phyloP scores from a whole-genome alignment of 257 asterid species.

The Orobanche coerulescens region DNA sequence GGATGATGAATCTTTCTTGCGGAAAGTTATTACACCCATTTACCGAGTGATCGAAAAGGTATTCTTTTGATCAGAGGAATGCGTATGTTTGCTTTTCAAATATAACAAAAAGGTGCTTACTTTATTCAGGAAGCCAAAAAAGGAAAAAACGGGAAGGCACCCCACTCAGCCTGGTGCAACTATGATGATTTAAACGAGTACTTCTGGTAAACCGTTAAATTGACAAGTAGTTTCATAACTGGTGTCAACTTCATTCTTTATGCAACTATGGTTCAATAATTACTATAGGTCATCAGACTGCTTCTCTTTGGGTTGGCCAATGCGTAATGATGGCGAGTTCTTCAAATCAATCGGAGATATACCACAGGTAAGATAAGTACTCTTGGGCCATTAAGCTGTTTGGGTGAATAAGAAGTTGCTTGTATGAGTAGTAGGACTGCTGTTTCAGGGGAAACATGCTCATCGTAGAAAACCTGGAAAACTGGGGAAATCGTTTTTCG shows the following conservation, averaged over 20 bases:
- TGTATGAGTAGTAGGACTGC: conserved; percentile 21
- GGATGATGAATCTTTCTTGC: conserved; percentile 71
- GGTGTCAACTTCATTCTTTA: conserved; percentile 14
- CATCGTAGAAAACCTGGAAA: conserved; percentile 32
- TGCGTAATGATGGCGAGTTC: conserved; percentile 71
- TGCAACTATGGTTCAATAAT: conserved; percentile 19
- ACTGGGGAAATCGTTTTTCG: conserved; percentile 64
- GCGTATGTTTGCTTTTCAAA: conserved; percentile 8
- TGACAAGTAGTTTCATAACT: conserved; percentile 10
- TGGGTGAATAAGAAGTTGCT: conserved; percentile 12
- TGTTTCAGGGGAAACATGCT: conserved; percentile 52
- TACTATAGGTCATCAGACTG: conserved; percentile 60
- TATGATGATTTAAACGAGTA: conserved; percentile 75
- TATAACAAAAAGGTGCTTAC: conserved; percentile 16
- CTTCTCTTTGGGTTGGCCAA: conserved; percentile 90
- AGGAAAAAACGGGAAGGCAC: conserved; percentile 58
- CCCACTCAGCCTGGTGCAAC: conserved; percentile 79
- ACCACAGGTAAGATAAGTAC: conserved; percentile 33
- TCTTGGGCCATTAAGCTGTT: neutral
- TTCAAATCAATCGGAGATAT: conserved; percentile 46
- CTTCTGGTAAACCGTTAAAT: conserved; percentile 49
- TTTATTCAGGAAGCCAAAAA: conserved; percentile 54
- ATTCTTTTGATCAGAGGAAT: conserved; percentile 18
- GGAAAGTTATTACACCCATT: conserved; percentile 68
- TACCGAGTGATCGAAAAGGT: conserved; percentile 77